Conservation (phyloP, 331 rosid genomes). For the Rosa hybrid region DNA sequence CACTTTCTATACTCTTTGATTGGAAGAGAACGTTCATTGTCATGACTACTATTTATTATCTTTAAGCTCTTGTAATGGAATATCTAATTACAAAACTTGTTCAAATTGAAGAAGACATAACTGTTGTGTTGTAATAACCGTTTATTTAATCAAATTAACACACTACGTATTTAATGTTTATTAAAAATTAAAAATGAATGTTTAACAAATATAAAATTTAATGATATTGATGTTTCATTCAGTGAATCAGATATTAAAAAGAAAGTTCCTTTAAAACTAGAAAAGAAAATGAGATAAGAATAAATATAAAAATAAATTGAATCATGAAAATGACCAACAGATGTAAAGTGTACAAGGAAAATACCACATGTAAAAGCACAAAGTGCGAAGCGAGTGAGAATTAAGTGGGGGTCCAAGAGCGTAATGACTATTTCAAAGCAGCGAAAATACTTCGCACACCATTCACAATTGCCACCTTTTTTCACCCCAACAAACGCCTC, state of each 20-base stretch:
- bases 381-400: not conserved
- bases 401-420: not conserved
- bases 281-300: not conserved
- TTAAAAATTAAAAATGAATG: too few species aligned
- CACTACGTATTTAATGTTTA: too few species aligned
- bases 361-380: not conserved
- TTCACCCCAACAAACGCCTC: not conserved
- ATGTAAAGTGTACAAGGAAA: not conserved
- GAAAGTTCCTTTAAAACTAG: not conserved
- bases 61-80: too few species aligned
- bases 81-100: too few species aligned
- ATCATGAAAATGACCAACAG: not conserved
- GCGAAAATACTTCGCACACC: not conserved
- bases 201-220: too few species aligned
- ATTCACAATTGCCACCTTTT: not conserved
- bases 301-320: not conserved
- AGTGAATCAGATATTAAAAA: not conserved
- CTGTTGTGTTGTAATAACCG: not conserved
- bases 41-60: too few species aligned
- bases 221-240: too few species aligned
- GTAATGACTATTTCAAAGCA: slow-evolving; percentile 23
- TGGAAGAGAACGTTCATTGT: not conserved
- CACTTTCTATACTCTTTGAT: too few species aligned
- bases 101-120: too few species aligned
- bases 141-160: not conserved